Evolutionary conservation across 768 basidiomycete species (phyloP), one percentile per base, ranked within the genome.

Genomic region (Tricholoma sp.): DNA sequence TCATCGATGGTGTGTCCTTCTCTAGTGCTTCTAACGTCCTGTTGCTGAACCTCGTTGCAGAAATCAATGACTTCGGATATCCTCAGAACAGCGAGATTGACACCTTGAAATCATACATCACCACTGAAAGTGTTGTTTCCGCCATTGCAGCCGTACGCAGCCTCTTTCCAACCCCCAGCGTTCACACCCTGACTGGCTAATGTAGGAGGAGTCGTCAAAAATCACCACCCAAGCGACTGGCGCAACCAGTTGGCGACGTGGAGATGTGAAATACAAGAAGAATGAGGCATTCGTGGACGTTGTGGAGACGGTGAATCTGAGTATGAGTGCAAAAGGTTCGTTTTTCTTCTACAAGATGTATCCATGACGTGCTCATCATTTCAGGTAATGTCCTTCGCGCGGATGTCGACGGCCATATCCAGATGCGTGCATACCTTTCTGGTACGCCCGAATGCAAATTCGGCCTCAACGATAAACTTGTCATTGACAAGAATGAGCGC

Each of bases 231-330:
- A 99, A 76, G 96, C 97, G 8, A 99, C 97, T 0, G 97, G 97
- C 0, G 88, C 91, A 29, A 98, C 91, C 32, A 96, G 89, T 69
- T 99, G 97, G 97, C 77, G 97, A 41, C 79, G 95, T 56, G 88
- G 84, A 13, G 97, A 98, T 66, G 95, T 98, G 65, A 96, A 95
- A 70, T 98, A 99, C 73, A 90, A 97, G 78, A 99, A 98, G 81
- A 99, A 99, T 62, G 97, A 99, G 67, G 97, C 97, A 0, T 99
- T 98, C 63, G 96, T 99, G n/a, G 97, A 99, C 67, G 97, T 99
- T 8, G 91, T 99, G 44, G 97, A 99, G 75, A 91, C 82, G 2
- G 91, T 99, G 59, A 98, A 99, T 66, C 70, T 98, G 54, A 88
- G 92, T 63, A 97, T 98, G 95, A 96, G 93, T 68, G 90, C 94